phyloP scores from a whole-genome alignment of 139 green algal genomes.

The Gonium pectorale region DNA sequence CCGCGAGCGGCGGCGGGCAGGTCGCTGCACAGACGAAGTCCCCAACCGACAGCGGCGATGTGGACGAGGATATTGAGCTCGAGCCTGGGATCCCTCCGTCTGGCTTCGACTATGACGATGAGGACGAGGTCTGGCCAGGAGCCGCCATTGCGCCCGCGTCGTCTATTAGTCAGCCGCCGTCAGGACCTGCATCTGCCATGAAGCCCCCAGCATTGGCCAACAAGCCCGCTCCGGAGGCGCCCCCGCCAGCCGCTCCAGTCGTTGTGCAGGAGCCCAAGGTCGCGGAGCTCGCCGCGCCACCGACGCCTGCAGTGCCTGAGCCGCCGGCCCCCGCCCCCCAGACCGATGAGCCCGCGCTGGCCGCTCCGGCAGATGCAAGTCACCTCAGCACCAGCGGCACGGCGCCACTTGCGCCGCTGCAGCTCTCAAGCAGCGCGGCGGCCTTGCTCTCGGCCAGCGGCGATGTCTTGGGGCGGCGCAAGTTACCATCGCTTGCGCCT shows the following conservation, averaged over 20 bases:
- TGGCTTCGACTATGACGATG: constrained; percentile 29
- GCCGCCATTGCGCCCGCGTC: not conserved
- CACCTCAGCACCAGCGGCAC: constrained; percentile 28
- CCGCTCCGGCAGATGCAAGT: not conserved
- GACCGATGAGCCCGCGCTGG: not conserved
- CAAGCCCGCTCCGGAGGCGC: not conserved
- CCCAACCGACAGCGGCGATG: not conserved
- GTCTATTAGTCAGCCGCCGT: not conserved
- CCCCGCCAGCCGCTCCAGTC: no score
- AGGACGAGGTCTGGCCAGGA: not conserved
- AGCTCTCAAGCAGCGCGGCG: not conserved
- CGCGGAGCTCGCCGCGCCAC: not conserved
- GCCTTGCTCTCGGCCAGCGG: constrained; percentile 8
- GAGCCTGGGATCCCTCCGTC: constrained; percentile 17
- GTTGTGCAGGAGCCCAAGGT: no score
- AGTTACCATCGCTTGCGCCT: constrained; percentile 25
- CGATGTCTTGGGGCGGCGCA: not conserved
- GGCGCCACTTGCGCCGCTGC: constrained; percentile 14
- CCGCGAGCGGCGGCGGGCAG: no score
- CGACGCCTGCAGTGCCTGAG: no score
- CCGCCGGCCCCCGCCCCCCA: no score
- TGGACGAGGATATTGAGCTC: constrained; percentile 34
- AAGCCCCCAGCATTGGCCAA: not conserved
- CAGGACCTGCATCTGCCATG: not conserved
- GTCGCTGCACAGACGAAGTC: no score